A percentile compares a stretch with the other conserved stretches of the same genome.
Conservation (phyloP, 1,139 yeast genomes). For the Komagataea norvegica region DNA sequence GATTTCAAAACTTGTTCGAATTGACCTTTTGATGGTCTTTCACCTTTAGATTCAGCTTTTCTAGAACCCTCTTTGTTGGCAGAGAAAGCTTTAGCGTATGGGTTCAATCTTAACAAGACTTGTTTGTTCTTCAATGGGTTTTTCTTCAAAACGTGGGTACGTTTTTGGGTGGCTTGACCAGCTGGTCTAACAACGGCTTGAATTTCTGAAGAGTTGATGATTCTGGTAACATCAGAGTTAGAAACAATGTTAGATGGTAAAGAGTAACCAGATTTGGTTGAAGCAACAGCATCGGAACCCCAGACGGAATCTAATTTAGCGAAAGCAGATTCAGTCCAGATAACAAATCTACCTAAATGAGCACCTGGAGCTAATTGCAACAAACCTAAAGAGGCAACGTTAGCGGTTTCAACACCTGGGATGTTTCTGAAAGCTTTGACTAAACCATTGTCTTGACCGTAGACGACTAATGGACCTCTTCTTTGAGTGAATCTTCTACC, state of each 20-base stretch:
- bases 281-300: conserved; percentile 87
- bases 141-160: conserved; percentile 95
- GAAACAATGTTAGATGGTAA: conserved; percentile 93
- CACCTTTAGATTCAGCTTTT: conserved; percentile 64
- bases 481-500: conserved; percentile 99
- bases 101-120: conserved; percentile 97
- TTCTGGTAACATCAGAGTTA: conserved; percentile 94
- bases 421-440: conserved; percentile 99
- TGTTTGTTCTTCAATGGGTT: conserved; percentile 99
- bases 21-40: conserved; percentile 68
- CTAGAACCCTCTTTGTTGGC: conserved; percentile 86
- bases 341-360: conserved; percentile 98
- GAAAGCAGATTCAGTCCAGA: conserved; percentile 99
- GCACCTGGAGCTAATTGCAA: conserved; percentile 99
- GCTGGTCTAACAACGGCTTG: conserved; percentile 97
- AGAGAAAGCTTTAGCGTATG: conserved; percentile 96
- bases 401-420: conserved; percentile 99
- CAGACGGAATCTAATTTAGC: conserved; percentile 95
- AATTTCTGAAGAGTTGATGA: conserved; percentile 98
- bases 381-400: conserved; percentile 89
- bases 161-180: conserved; percentile 91
- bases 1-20: conserved; percentile 64
- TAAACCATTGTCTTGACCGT: conserved; percentile 95
- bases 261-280: conserved; percentile 84
- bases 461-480: conserved; percentile 99